Evolutionary conservation across 306 rosid species (phyloP), one percentile per base, ranked within the genome.

Genomic region (Gillenia trifoliata): DNA sequence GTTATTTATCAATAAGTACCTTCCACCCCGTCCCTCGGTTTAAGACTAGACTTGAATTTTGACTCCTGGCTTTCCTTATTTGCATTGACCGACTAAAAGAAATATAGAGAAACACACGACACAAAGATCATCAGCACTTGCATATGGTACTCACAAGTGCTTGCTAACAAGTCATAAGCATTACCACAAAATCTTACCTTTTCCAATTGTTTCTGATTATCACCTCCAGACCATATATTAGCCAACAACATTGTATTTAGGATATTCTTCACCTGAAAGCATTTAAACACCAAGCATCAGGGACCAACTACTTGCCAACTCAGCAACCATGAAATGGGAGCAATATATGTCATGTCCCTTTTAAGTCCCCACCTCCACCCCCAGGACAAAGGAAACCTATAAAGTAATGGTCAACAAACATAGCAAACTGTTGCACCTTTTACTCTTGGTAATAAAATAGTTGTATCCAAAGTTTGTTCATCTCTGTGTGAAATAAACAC

Each of bases 121-220:
- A 30, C 33, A 30, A 13, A 62, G 38, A n/a, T 34, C 25, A 71
- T 70, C 55, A 61, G 62, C 54, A 45, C 66, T 74, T 33, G 25
- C 8, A 13, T 68, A 41, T 34, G 34, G 29, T 22, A 70, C 5
- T 54, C 26, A 71, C 63, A 19, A 59, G 70, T 22, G 34, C 20
- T 68, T 56, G n/a, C 30, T 33, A 64, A 73, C n/a, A 15, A 25
- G 9, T 9, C 77, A 36, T 33, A 11, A 61, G 66, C 20, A 25
- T 55, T 57, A 29, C 62, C 70, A 57, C 41, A 36, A 57, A 75
- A 76, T 59, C 81, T 84, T 76, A 90, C 98, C 92, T 88, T 88
- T 76, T 94, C 98, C 75, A 91, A 75, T 56, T 81, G 94, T 88
- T n/a, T n/a, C n/a, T n/a, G n/a, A n/a, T n/a, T n/a, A n/a, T n/a